Evolutionary conservation across 371 early-diverging fungal species (phyloP).

Genomic region (Apophysomyces variabilis): DNA sequence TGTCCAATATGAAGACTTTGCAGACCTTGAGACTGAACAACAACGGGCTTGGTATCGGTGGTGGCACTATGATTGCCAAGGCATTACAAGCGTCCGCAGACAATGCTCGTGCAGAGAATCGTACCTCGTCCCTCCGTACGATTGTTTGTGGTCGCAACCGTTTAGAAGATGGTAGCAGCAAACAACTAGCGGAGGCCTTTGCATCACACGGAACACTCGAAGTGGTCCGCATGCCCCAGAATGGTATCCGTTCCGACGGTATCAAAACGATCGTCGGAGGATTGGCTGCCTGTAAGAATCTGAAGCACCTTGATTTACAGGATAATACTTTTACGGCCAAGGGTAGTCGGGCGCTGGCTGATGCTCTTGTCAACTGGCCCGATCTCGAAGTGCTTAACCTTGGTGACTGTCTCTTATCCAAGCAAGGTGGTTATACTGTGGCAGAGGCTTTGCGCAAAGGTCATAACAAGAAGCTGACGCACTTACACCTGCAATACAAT

Average conservation of each 20-base stretch:
- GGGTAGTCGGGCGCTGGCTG: conserved; percentile 84
- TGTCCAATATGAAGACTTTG: conserved; percentile 79
- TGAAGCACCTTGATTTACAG: conserved; percentile 89
- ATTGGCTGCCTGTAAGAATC: conserved; percentile 65
- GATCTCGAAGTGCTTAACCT: conserved; percentile 79
- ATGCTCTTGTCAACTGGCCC: conserved; percentile 80
- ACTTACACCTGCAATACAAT: conserved; percentile 83
- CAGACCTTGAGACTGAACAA: conserved; percentile 90
- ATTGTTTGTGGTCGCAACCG: conserved; percentile 94
- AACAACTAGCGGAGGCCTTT: conserved; percentile 82
- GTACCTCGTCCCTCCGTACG: conserved; percentile 71
- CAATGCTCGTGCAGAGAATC: conserved; percentile 65
- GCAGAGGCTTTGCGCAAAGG: conserved; percentile 65
- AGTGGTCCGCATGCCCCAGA: conserved; percentile 94
- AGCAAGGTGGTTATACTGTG: conserved; percentile 71
- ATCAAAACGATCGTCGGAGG: conserved; percentile 75
- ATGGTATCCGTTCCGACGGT: conserved; percentile 96
- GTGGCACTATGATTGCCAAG: conserved; percentile 86
- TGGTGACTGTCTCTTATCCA: conserved; percentile 88
- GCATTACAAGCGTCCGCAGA: conserved; percentile 82
- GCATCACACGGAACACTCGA: conserved; percentile 75
- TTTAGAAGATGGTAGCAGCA: conserved; percentile 84
- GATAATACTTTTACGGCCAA: conserved; percentile 94
- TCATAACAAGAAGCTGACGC: conserved; percentile 62
- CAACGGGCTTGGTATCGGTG: conserved; percentile 92